Evolutionary conservation across 2,329 filamentous ascomycete genomes (phyloP).

Genomic region (Trichoderma koningiopsis): DNA sequence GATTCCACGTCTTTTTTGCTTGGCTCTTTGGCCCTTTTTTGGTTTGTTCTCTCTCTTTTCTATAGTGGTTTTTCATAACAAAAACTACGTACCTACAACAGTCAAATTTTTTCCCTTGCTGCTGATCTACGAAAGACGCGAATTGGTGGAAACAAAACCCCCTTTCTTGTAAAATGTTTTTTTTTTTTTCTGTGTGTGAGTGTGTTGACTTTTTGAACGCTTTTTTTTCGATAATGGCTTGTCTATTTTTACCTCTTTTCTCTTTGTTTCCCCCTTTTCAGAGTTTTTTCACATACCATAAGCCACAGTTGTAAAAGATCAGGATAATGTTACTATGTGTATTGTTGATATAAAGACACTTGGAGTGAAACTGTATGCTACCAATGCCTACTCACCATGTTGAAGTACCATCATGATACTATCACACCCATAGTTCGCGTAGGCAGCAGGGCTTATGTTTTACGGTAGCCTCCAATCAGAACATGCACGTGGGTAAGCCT

Average conservation of each 20-base stretch:
- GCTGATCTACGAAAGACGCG: background rate
- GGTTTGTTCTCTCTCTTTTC: slow-evolving; percentile 22
- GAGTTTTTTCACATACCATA: slow-evolving; percentile 19
- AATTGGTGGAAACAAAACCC: background rate
- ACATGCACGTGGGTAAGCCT: background rate
- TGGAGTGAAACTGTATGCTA: background rate
- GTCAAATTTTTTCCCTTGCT: background rate
- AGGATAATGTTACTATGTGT: slow-evolving; percentile 21
- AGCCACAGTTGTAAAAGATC: slow-evolving; percentile 20
- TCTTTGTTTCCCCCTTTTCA: background rate
- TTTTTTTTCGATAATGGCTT: slow-evolving; percentile 10
- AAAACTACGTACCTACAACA: background rate
- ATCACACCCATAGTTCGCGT: too few species aligned
- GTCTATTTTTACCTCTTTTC: background rate
- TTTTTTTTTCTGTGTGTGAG: background rate
- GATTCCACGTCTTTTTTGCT: background rate
- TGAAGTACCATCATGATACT: background rate
- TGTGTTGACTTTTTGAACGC: background rate
- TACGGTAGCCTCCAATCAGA: background rate
- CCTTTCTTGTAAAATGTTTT: slow-evolving; percentile 24
- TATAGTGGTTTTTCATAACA: background rate
- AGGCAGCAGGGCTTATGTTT: background rate
- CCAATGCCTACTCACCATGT: background rate
- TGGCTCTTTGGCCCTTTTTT: background rate
- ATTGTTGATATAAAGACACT: background rate